These are phyloP conservation scores for Colletotrichum abscissum DNA, from an alignment of 2,329 filamentous ascomycete genomes.

Conservation along the genomic window DNA sequence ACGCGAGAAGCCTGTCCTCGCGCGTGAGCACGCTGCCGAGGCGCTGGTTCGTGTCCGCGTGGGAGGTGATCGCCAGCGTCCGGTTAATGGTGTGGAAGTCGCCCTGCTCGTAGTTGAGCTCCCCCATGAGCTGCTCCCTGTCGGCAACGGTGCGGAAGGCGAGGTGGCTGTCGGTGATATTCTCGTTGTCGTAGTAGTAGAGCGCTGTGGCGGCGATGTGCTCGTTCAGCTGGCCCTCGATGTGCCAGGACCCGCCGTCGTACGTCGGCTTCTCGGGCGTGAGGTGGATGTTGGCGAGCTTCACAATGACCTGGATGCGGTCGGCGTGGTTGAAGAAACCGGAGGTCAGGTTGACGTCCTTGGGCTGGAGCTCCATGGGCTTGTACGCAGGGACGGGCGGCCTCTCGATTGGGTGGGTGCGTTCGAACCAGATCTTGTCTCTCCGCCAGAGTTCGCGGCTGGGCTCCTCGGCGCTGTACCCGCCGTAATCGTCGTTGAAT, in stretches of 20 bases:
- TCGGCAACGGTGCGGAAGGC: slow-evolving; percentile 59
- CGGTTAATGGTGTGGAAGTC: slow-evolving; percentile 48
- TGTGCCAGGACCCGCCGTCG: slow-evolving; percentile 64
- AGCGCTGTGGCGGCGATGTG: slow-evolving; percentile 72
- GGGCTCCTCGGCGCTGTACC: slow-evolving; percentile 31
- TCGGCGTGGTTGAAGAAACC: slow-evolving; percentile 44
- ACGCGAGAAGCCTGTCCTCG: slow-evolving; percentile 62
- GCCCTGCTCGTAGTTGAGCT: slow-evolving; percentile 44
- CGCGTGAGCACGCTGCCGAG: slow-evolving; percentile 60
- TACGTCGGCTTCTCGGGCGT: slow-evolving; percentile 68
- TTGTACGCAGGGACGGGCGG: slow-evolving; percentile 22
- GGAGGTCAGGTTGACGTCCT: slow-evolving; percentile 40
- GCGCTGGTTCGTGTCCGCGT: slow-evolving; percentile 46
- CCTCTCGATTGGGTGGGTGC: slow-evolving; percentile 39
- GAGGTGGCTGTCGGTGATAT: slow-evolving; percentile 65
- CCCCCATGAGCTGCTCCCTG: slow-evolving; percentile 40
- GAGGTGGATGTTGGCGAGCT: slow-evolving; percentile 71
- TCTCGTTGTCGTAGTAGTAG: slow-evolving; percentile 71
- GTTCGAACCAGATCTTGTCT: slow-evolving; percentile 43
- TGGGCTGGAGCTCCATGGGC: neutral
- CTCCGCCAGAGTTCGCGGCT: slow-evolving; percentile 15
- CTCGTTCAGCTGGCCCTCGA: slow-evolving; percentile 70
- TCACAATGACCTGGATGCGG: slow-evolving; percentile 71
- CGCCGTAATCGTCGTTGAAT: slow-evolving; percentile 31
- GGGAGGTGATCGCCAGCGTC: slow-evolving; percentile 47